Percentiles rank a stretch among this genome's conserved stretches.
These are phyloP conservation scores for Xylariales sp. DNA, from an alignment of 2,329 filamentous ascomycete genomes.

Conservation along the genomic window DNA sequence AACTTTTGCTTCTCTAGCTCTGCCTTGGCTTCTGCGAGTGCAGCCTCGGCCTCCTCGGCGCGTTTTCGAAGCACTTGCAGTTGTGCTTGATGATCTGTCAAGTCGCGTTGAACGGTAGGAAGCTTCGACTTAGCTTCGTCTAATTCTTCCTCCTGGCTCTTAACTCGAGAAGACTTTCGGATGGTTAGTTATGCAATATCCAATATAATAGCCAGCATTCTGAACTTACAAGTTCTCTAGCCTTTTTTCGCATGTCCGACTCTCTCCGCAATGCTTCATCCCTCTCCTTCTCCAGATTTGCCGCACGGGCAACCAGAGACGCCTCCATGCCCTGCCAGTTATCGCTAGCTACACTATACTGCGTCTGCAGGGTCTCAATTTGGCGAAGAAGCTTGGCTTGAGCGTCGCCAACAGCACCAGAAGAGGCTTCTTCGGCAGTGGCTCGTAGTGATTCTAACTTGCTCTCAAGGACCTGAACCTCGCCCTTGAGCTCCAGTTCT, in stretches of 20 bases:
- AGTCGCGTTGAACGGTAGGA: conserved; percentile 60
- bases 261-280: conserved; percentile 83
- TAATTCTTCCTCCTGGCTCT: conserved; percentile 76
- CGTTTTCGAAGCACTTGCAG: conserved; percentile 59
- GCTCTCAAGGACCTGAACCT: conserved; percentile 73
- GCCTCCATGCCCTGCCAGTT: conserved; percentile 98
- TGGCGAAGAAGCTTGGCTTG: conserved; percentile 89
- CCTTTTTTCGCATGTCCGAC: conserved; percentile 82
- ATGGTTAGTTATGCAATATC: conserved; percentile 19
- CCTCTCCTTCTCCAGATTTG: conserved; percentile 80
- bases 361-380: conserved; percentile 91
- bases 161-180: conserved; percentile 54
- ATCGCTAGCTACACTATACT: conserved; percentile 89
- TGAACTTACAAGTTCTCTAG: conserved; percentile 70
- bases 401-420: conserved; percentile 73
- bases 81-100: conserved; percentile 54
- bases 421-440: conserved; percentile 84
- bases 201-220: not conserved
- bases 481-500: conserved; percentile 76
- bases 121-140: conserved; percentile 63
- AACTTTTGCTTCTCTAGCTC: conserved; percentile 47
- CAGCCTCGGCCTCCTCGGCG: conserved; percentile 62
- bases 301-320: conserved; percentile 72
- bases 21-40: conserved; percentile 50
- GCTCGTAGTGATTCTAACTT: conserved; percentile 85